Conservation (phyloP, 169 alveolate species). For the Eimeria praecox region DNA sequence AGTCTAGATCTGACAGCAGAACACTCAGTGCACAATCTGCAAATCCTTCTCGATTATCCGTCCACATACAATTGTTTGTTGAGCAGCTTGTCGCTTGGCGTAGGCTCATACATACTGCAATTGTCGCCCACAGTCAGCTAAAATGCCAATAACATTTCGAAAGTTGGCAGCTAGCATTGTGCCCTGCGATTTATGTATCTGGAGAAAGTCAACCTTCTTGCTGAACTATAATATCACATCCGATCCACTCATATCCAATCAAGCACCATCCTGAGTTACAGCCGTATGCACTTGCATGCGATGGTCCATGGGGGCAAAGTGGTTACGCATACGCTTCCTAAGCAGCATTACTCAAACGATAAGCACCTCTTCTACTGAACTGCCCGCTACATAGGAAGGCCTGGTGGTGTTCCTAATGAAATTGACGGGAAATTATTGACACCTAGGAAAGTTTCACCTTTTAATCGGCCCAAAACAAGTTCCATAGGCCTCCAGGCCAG, state of each 20-base stretch:
- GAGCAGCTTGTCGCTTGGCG: not conserved
- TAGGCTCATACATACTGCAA: not conserved
- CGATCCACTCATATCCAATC: not conserved
- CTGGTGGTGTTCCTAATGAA: not conserved
- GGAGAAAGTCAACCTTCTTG: no score
- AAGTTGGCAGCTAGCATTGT: not conserved
- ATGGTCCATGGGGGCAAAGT: not conserved
- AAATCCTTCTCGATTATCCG: not conserved
- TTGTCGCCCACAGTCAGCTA: not conserved
- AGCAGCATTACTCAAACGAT: not conserved
- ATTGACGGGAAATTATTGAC: not conserved
- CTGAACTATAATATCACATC: not conserved
- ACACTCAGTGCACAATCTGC: not conserved
- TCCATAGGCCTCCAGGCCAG: no score
- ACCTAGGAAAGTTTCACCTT: not conserved
- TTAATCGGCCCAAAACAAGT: not conserved
- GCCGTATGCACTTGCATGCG: not conserved
- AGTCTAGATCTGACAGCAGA: not conserved
- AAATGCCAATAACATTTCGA: not conserved
- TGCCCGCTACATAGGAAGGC: not conserved
- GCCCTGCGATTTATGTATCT: not conserved
- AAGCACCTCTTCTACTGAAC: not conserved
- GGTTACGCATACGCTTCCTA: not conserved
- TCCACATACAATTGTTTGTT: not conserved
- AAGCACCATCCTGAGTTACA: not conserved